These are phyloP conservation scores for Juglanconis sp. DNA, from an alignment of 2,329 filamentous ascomycete species.

Conservation along the genomic window DNA sequence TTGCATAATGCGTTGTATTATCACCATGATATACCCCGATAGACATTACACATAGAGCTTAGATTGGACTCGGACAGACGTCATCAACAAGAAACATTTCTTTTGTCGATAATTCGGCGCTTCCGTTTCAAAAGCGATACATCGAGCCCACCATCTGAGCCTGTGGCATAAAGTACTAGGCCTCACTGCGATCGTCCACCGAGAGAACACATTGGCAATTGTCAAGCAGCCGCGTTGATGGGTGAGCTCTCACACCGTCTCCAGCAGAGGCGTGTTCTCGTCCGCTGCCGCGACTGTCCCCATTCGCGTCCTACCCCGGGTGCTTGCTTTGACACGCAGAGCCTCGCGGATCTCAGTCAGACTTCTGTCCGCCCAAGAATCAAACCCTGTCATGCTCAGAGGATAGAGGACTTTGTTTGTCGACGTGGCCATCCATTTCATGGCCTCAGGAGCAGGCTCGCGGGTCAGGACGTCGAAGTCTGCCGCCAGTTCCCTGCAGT, in stretches of 20 bases:
- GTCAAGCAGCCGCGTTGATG: too few species aligned
- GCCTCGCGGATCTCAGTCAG: conserved; percentile 1
- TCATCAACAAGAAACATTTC: conserved; percentile 7
- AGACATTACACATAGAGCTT: conserved; percentile 12
- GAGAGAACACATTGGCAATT: too few species aligned
- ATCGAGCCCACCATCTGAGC: too few species aligned
- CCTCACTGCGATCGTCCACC: too few species aligned
- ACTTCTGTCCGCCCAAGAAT: neutral
- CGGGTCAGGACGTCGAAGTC: conserved; percentile 3
- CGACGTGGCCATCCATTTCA: neutral
- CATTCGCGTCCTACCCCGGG: neutral
- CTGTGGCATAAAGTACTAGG: too few species aligned
- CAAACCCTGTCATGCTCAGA: neutral
- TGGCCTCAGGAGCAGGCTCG: neutral
- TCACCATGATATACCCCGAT: conserved; percentile 15
- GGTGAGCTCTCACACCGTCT: neutral
- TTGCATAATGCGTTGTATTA: neutral
- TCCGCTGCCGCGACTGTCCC: neutral
- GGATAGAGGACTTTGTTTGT: neutral
- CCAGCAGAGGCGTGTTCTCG: neutral
- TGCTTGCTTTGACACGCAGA: neutral
- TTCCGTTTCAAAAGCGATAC: neutral
- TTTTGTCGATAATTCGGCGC: conserved; percentile 1
- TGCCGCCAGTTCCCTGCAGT: neutral
- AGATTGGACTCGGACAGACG: conserved; percentile 2